phyloP scores from a whole-genome alignment of 208 protist genomes.

The Leishmania gerbilli region DNA sequence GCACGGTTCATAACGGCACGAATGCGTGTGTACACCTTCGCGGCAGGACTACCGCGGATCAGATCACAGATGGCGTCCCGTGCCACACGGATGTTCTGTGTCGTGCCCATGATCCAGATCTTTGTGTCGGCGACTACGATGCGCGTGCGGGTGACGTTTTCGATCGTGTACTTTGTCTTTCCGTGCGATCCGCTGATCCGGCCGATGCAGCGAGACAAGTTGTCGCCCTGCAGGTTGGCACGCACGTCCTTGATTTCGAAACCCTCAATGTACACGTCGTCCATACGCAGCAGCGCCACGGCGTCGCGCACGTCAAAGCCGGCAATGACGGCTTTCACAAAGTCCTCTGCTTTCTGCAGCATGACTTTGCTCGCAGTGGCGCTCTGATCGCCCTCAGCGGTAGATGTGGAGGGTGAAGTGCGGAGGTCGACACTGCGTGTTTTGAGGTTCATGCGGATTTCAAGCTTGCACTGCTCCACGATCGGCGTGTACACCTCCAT shows the following conservation, averaged over 20 bases:
- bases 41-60: slow-evolving; percentile 96
- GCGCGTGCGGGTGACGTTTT: slow-evolving; percentile 99
- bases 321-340: slow-evolving; percentile 97
- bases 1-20: slow-evolving; percentile 95
- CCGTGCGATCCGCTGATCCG: slow-evolving; percentile 99
- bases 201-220: slow-evolving; percentile 98
- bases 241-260: slow-evolving; percentile 99
- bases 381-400: slow-evolving; percentile 46
- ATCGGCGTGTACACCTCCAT: slow-evolving; percentile 98
- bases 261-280: slow-evolving; percentile 99
- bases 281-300: slow-evolving; percentile 98
- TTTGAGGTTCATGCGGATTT: slow-evolving; percentile 99
- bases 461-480: slow-evolving; percentile 98
- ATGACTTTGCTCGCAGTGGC: slow-evolving; percentile 56
- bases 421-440: slow-evolving; percentile 95
- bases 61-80: slow-evolving; percentile 97
- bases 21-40: slow-evolving; percentile 98
- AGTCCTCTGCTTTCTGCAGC: slow-evolving; percentile 98
- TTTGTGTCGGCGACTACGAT: slow-evolving; percentile 99
- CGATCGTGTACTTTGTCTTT: slow-evolving; percentile 99
- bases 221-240: slow-evolving; percentile 90
- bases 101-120: slow-evolving; percentile 99
- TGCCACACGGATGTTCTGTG: slow-evolving; percentile 97
- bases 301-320: slow-evolving; percentile 98
- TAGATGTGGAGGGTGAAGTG: slow-evolving; percentile 84